Evolutionary conservation across 371 early-diverging fungal species (phyloP), one percentile per base, ranked within the genome.

Genomic region (Fennellomyces sp.): DNA sequence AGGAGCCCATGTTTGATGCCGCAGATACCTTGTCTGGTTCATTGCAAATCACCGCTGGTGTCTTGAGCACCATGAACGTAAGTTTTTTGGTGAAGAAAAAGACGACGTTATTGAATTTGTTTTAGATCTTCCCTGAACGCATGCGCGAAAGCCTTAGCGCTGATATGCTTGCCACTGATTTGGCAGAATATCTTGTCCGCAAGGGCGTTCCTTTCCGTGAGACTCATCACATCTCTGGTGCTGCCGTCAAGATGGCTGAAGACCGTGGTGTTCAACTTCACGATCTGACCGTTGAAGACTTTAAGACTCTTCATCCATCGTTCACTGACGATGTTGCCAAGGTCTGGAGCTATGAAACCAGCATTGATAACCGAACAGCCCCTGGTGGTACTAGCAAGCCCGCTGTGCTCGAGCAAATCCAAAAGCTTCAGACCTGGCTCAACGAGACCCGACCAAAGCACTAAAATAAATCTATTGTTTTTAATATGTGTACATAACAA

Each of bases 161-260:
- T 17, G 97, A 97, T 72, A 94, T 98, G 96, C 81, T 98, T 64
- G 98, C 98, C 6, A 98, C 98, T 0, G 98, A 98, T 74, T 75
- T 98, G 36, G 98, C 98, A 19, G 98, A 98, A 74, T 98, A 97
- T 68, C 84, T 98, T 33, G 98, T 98, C 42, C 83, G 89, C 61
- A 89, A 89, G 69, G 89, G 89, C 15, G 86, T 98, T n/a, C 98
- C 98, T 4, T 98, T 98, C 94, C 93, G 98, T 68, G 94, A 96
- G 65, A 96, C 97, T 2, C 98, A 98, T 73, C 97, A 98, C 75
- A 91, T 97, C 58, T 93, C 97, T 49, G 98, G 98, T n/a, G 90
- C 88, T 5, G 96, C 96, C 26, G 97, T 98, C 58, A 85, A 85
- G 53, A 69, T 95, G 76, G 96, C 95, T 28, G 98, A 98, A 78